Evolutionary conservation across 208 protist species (phyloP), one percentile per base, ranked within the genome.

Genomic region (Leishmania major): DNA sequence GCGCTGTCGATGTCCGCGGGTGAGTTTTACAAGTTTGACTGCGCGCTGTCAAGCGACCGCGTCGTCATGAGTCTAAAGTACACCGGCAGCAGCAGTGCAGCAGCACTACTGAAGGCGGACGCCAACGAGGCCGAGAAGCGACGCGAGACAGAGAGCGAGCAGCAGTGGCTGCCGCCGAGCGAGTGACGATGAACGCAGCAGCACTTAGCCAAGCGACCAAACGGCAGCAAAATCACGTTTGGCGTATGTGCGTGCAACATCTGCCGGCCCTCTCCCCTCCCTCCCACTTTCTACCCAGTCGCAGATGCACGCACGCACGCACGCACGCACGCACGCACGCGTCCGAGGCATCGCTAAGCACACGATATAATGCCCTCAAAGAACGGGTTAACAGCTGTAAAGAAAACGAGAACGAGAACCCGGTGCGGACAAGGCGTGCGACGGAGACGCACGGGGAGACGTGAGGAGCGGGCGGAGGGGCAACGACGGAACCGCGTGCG

Each of bases 31-130:
- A 82, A 77, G 69, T 97, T 97, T 80, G 66, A 85, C 57, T 97
- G 94, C 60, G 70, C 87, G 47, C 80, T 92, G 37, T 94, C 93
- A 8, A 69, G 70, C 25, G 94, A 97, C 80, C 90, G 92, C 55
- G 90, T 95, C 22, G 88, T 94, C 37, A 72, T 93, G 67, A 91
- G 93, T 72, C 88, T 97, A 74, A 82, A 86, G 37, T 89, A 90
- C 49, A 60, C 78, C 15, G 74, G 66, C 17, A 47, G 57, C 13
- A 37, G 72, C 72, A 64, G n/a, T 55, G 79, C 66, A 43, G 45
- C 80, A 2, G 62, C 43, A 17, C 31, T 60, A 37, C 40, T 43
- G 35, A 69, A 66, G 57, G 70, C n/a, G 57, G 59, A 49, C 40
- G n/a, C 53, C 66, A 84, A 90, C 73, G 88, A 88, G 71, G 72